These are phyloP conservation scores for Botryococcus braunii DNA, from an alignment of 163 green algal species.

Conservation along the genomic window DNA sequence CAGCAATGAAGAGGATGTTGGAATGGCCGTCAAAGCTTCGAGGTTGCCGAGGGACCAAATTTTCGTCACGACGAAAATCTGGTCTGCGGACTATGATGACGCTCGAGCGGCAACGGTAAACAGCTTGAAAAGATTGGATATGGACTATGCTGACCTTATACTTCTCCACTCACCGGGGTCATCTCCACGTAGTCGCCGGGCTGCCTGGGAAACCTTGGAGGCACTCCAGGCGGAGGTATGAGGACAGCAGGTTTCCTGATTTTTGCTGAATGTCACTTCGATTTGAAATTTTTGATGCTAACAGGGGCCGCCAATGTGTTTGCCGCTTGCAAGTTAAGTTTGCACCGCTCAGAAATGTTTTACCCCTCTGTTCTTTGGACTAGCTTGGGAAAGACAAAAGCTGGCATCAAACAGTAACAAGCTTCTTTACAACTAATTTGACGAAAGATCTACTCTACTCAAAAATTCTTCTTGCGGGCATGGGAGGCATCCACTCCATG, in stretches of 20 bases:
- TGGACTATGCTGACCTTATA: background rate
- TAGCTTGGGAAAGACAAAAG: conserved; percentile 10
- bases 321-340: too few relatives aligned
- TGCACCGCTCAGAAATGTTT: too few relatives aligned
- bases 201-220: conserved; percentile 7
- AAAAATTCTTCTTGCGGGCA: background rate
- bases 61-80: conserved; percentile 46
- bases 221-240: background rate
- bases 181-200: background rate
- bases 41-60: conserved; percentile 28
- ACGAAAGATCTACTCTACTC: background rate
- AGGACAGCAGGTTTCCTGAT: too few relatives aligned
- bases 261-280: too few relatives aligned
- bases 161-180: background rate
- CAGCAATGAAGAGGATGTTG: conserved; percentile 46
- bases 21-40: conserved; percentile 26
- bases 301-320: too few relatives aligned
- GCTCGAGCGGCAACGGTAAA: conserved; percentile 8
- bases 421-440: conserved; percentile 1
- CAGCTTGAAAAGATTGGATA: background rate
- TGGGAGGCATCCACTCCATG: background rate
- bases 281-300: too few relatives aligned
- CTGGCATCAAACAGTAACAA: background rate
- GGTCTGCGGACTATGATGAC: conserved; percentile 20
- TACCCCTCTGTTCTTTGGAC: background rate